These are phyloP conservation scores for Curvularia sp. DNA, from an alignment of 2,329 filamentous ascomycete species.

Conservation along the genomic window DNA sequence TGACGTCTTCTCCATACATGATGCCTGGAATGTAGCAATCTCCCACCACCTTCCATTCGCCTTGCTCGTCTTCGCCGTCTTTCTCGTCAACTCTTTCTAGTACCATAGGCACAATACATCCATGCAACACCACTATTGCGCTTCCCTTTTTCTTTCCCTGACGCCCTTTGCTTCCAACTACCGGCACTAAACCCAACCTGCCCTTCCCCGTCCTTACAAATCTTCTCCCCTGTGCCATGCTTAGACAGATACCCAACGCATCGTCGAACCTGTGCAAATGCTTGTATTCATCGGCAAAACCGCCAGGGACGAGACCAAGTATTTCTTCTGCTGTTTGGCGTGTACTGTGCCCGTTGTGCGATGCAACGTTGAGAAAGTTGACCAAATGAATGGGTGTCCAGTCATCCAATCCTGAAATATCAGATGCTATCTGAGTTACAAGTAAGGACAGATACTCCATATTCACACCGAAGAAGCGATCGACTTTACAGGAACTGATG, in stretches of 20 bases:
- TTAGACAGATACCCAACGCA: conserved; percentile 6
- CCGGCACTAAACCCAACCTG: conserved; percentile 21
- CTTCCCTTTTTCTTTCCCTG: background rate
- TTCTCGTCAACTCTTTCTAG: conserved; percentile 16
- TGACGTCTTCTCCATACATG: conserved; percentile 27
- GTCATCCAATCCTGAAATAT: background rate
- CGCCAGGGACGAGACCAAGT: too few species aligned
- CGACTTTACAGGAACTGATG: conserved; percentile 17
- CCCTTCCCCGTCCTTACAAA: conserved; percentile 23
- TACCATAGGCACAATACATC: conserved; percentile 28
- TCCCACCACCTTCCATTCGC: conserved; percentile 22
- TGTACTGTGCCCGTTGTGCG: too few species aligned
- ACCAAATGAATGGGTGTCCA: background rate
- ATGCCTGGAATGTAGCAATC: conserved; percentile 28
- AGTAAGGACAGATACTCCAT: background rate
- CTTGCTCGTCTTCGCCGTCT: conserved; percentile 5
- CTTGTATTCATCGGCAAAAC: too few species aligned
- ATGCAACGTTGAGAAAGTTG: background rate
- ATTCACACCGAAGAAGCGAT: conserved; percentile 4
- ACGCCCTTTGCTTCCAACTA: conserved; percentile 14
- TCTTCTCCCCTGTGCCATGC: conserved; percentile 20
- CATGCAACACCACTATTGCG: conserved; percentile 25
- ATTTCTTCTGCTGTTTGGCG: too few species aligned
- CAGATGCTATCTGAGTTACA: background rate
- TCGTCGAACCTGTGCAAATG: background rate